phyloP scores from a whole-genome alignment of 148 eudicot species.

The Rhododendron williamsianum region DNA sequence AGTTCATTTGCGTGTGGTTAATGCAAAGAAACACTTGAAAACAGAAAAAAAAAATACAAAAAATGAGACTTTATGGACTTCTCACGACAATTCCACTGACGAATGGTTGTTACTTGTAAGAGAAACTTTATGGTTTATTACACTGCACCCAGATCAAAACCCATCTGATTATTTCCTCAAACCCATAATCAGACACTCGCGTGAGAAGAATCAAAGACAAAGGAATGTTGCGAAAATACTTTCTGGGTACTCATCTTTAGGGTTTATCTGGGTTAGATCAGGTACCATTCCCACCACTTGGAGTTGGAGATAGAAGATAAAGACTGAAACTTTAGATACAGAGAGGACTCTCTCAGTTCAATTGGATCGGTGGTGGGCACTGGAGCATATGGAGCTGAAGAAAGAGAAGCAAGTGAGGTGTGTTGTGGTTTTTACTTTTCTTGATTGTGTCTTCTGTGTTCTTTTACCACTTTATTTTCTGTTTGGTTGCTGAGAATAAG shows the following conservation, averaged over 20 bases:
- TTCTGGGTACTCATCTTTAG: conserved; percentile 1
- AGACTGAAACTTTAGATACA: not conserved
- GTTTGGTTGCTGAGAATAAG: not conserved
- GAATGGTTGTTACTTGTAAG: not conserved
- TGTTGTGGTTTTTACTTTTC: not conserved
- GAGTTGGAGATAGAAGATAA: not conserved
- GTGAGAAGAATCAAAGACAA: not conserved
- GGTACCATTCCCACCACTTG: not conserved
- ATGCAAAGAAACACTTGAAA: not conserved
- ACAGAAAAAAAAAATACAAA: not conserved
- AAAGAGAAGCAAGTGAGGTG: conserved; percentile 68
- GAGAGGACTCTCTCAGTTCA: not conserved
- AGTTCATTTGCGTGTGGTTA: not conserved
- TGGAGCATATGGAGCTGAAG: conserved; percentile 56
- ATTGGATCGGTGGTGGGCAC: not conserved
- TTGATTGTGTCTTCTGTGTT: not conserved
- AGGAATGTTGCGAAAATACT: not conserved
- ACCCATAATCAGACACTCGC: not conserved
- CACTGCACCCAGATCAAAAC: not conserved
- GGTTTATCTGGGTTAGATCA: conserved; percentile 9
- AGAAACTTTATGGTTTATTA: not conserved
- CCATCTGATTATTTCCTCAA: not conserved
- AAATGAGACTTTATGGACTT: not conserved
- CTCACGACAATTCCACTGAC: not conserved
- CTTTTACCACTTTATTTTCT: not conserved